A percentile compares a stretch with the other conserved stretches of the same genome.
Evolutionary conservation across 2,329 filamentous ascomycete species (phyloP).

Genomic region (Penicillium sp.): DNA sequence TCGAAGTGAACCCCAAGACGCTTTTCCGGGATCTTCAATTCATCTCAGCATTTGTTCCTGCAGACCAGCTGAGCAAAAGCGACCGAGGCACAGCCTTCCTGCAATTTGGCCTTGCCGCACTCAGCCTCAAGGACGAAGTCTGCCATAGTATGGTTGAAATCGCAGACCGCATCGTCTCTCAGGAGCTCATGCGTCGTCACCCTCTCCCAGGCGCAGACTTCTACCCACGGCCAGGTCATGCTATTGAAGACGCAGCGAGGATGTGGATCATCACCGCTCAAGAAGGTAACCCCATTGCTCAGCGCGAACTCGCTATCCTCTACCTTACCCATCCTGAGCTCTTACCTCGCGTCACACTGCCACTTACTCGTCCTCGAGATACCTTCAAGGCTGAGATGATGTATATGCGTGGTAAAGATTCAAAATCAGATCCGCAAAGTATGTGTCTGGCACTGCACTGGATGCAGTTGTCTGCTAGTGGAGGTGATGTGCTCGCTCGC

Average conservation of each 20-base stretch:
- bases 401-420: slow-evolving; percentile 62
- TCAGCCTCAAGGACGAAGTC: slow-evolving; percentile 85
- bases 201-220: slow-evolving; percentile 31
- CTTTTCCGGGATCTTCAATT: slow-evolving; percentile 79
- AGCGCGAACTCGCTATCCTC: slow-evolving; percentile 89
- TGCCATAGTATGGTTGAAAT: slow-evolving; percentile 81
- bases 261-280: slow-evolving; percentile 94
- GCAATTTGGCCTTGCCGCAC: slow-evolving; percentile 82
- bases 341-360: slow-evolving; percentile 74
- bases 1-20: slow-evolving; percentile 71
- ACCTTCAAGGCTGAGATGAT: slow-evolving; percentile 89
- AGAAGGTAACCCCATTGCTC: slow-evolving; percentile 83
- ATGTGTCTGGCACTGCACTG: slow-evolving; percentile 97
- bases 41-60: slow-evolving; percentile 62
- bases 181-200: slow-evolving; percentile 47
- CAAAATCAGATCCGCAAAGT: slow-evolving; percentile 75
- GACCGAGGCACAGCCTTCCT: slow-evolving; percentile 77
- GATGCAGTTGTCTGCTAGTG: slow-evolving; percentile 86
- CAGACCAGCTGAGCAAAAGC: slow-evolving; percentile 58
- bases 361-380: slow-evolving; percentile 79
- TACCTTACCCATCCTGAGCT: slow-evolving; percentile 91
- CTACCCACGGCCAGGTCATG: slow-evolving; percentile 30
- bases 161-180: slow-evolving; percentile 66
- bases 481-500: slow-evolving; percentile 82
- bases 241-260: slow-evolving; percentile 71